A percentile compares a stretch with the other conserved stretches of the same genome.
phyloP scores from a whole-genome alignment of 73 alveolate species.

The Tetrahymena malaccensis region DNA sequence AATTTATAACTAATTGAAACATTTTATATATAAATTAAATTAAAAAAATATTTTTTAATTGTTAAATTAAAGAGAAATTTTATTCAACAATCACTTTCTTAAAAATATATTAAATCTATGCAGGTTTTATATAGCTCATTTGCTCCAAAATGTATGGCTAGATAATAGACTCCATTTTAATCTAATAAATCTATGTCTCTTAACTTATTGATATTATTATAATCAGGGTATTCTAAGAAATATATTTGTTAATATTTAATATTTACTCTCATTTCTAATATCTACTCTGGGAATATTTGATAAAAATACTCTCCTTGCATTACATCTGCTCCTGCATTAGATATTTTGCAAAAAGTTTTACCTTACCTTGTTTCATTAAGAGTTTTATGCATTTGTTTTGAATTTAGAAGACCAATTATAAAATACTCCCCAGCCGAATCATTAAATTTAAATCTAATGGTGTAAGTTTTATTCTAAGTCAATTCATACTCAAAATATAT shows the following conservation, averaged over 20 bases:
- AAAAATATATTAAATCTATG: not conserved
- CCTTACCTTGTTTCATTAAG: not conserved
- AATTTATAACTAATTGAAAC: too few species aligned
- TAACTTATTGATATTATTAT: too few species aligned
- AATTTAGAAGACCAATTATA: not conserved
- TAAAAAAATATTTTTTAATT: too few species aligned
- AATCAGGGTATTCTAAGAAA: not conserved
- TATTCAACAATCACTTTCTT: not conserved
- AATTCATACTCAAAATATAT: not conserved
- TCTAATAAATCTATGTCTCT: not conserved
- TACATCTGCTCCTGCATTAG: not conserved
- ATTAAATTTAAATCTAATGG: not conserved
- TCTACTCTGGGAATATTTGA: not conserved
- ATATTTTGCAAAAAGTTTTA: not conserved
- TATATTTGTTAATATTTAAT: too few species aligned
- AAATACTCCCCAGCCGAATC: not conserved
- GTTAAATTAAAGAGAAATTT: too few species aligned
- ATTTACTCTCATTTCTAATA: not conserved
- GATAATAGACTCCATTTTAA: not conserved
- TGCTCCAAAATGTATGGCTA: not conserved
- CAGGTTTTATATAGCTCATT: not conserved
- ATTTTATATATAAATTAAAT: too few species aligned
- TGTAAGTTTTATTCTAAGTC: not conserved
- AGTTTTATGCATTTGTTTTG: not conserved
- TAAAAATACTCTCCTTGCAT: not conserved